Conservation (phyloP, 1,284 basidiomycete genomes). For the Rhizopogon parksii region DNA sequence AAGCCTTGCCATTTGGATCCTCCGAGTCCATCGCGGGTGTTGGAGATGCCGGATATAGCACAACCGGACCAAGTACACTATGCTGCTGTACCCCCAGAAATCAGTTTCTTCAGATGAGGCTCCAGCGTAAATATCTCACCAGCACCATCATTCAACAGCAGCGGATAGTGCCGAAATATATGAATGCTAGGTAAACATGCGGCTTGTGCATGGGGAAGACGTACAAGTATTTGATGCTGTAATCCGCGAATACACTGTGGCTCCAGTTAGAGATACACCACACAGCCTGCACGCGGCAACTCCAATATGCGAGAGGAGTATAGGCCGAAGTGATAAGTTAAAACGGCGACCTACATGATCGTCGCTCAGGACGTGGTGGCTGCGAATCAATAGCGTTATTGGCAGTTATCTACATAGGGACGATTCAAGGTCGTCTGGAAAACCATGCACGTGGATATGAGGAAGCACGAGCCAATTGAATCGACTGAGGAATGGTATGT, state of each 20-base stretch:
- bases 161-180: slow-evolving; percentile 58
- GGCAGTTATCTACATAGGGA: slow-evolving; percentile 37
- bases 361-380: too few relatives aligned
- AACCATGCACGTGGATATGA: slow-evolving; percentile 46
- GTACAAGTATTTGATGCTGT: slow-evolving; percentile 80
- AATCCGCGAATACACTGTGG: slow-evolving; percentile 80
- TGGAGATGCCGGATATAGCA: slow-evolving; percentile 57
- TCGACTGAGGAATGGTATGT: slow-evolving; percentile 27
- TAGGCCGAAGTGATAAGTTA: slow-evolving; percentile 36
- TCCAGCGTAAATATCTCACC: slow-evolving; percentile 8
- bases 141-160: slow-evolving; percentile 3
- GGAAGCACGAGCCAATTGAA: slow-evolving; percentile 82
- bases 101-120: slow-evolving; percentile 64
- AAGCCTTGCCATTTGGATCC: slow-evolving; percentile 65
- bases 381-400: slow-evolving; percentile 16
- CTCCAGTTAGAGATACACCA: slow-evolving; percentile 88
- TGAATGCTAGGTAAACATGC: slow-evolving; percentile 53
- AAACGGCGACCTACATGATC: too few relatives aligned
- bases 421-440: slow-evolving; percentile 50
- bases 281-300: slow-evolving; percentile 68
- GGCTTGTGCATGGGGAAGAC: slow-evolving; percentile 26
- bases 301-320: slow-evolving; percentile 36
- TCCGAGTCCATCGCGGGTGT: slow-evolving; percentile 56
- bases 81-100: slow-evolving; percentile 63
- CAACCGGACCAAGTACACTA: slow-evolving; percentile 9